Evolutionary conservation across 2,329 filamentous ascomycete genomes (phyloP).

Genomic region (Phaeosphaeria sp.): DNA sequence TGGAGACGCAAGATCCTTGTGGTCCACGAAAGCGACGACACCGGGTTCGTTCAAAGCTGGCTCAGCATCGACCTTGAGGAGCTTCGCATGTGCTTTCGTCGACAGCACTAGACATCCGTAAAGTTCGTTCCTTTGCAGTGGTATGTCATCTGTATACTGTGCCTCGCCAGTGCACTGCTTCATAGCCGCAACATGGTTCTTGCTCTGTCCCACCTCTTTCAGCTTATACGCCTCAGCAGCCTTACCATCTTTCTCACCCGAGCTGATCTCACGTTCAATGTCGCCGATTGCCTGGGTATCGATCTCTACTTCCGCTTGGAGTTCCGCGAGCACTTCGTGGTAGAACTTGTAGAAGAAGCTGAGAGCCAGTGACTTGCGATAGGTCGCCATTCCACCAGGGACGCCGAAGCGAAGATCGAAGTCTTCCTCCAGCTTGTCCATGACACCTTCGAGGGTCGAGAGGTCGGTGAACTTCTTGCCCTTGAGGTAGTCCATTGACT

Average conservation of each 20-base stretch:
- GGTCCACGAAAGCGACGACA: slow-evolving; percentile 84
- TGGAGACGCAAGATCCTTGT: slow-evolving; percentile 77
- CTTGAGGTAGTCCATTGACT: slow-evolving; percentile 73
- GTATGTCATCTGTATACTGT: slow-evolving; percentile 96
- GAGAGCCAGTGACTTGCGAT: slow-evolving; percentile 86
- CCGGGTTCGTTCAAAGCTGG: slow-evolving; percentile 83
- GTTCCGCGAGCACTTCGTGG: slow-evolving; percentile 77
- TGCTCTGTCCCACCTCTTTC: slow-evolving; percentile 83
- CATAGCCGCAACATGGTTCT: slow-evolving; percentile 85
- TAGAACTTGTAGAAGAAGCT: slow-evolving; percentile 98
- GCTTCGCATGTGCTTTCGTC: slow-evolving; percentile 84
- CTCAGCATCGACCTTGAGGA: slow-evolving; percentile 77
- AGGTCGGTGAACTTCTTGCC: slow-evolving; percentile 83
- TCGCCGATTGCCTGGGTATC: slow-evolving; percentile 82
- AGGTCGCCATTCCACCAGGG: slow-evolving; percentile 96
- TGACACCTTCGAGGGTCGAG: slow-evolving; percentile 84
- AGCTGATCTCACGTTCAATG: slow-evolving; percentile 83
- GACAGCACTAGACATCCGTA: slow-evolving; percentile 89
- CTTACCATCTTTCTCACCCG: slow-evolving; percentile 77
- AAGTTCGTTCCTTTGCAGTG: slow-evolving; percentile 83
- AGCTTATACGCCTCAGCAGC: slow-evolving; percentile 80
- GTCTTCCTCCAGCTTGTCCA: slow-evolving; percentile 87
- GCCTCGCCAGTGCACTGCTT: slow-evolving; percentile 95
- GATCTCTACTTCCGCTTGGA: slow-evolving; percentile 62
- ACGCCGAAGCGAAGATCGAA: slow-evolving; percentile 91